Base-by-base conservation (phyloP, 2,329 filamentous ascomycete genomes). In the Tolypocladium capitatum region DNA sequence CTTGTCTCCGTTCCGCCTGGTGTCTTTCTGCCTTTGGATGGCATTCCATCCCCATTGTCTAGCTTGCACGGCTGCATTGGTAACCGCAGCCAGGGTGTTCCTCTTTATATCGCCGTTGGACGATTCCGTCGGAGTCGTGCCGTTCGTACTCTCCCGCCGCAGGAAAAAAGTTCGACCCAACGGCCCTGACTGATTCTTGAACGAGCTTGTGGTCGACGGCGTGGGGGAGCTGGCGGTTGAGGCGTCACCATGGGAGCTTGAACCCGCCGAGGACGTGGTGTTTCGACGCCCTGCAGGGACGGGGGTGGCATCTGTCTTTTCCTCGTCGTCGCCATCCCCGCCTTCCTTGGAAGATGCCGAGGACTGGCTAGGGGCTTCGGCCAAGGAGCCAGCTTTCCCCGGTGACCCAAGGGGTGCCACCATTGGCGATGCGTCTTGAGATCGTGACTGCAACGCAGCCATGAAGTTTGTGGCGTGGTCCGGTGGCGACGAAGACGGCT, bases 381-480 rank as follows among this genome's bases (percentile, higher is more conserved):
- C 65, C 4, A 62, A 54, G 11, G 65, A 66, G 50, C 62, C 68
- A 28, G 58, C 60, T 52, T 62, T 67, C 49, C 51, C 59, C 49
- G 56, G 65, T 40, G 53, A 63, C 46, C 58, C 68, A 53, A 55
- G 60, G 38, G 58, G 68, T 48, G 73, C 72, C 13, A 68, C 67
- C 7, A 64, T 59, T 1, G 78, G 74, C 1, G 78, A 76, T 21
- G 65, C 62, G n/a, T 75, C 70, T 33, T 76, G 72, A 1, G 83
- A 78, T 18, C 76, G 72, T 18, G 71, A 75, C n/a, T 83, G 80
- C 35, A 86, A 69, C 35, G 79, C 80, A 47, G 82, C 81, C 72
- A 89, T 86, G 27, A 76, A 72, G 53, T 71, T 76, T 21, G 74
- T 72, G 24, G 83, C 83, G 58, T 80, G 72, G 34, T 80, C 75